phyloP scores from a whole-genome alignment of 2,329 filamentous ascomycete species.

The Incumbomyces lentus region DNA sequence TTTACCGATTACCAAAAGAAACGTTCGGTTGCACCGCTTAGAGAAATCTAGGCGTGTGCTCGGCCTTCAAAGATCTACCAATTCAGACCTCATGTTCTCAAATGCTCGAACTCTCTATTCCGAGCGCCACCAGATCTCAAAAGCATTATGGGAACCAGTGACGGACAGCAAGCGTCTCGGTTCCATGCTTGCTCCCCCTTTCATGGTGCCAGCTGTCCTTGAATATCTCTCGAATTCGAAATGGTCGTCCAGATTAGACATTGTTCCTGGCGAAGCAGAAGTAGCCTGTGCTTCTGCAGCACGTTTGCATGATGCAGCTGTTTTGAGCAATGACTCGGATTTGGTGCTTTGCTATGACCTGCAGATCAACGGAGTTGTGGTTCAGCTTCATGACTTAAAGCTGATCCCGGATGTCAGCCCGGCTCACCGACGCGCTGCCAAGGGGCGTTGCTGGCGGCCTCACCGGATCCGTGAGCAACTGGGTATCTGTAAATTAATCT shows the following conservation, averaged over 20 bases:
- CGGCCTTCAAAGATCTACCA: constrained; percentile 24
- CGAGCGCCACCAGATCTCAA: constrained; percentile 6
- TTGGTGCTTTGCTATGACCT: constrained; percentile 61
- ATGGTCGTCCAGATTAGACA: constrained; percentile 34
- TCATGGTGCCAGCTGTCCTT: constrained; percentile 67
- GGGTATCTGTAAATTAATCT: constrained; percentile 25
- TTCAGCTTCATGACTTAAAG: constrained; percentile 58
- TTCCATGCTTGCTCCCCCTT: constrained; percentile 41
- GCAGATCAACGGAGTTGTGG: constrained; percentile 49
- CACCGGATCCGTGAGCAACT: constrained; percentile 24
- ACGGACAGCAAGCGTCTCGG: constrained; percentile 29
- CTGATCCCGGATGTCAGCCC: constrained; percentile 10
- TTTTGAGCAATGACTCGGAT: constrained; percentile 80
- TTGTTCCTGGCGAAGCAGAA: constrained; percentile 81
- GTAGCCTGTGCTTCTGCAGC: constrained; percentile 62
- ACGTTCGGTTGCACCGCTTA: constrained; percentile 51
- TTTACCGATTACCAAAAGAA: constrained; percentile 57
- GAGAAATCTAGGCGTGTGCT: constrained; percentile 49
- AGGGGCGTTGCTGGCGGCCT: constrained; percentile 12
- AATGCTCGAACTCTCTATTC: not conserved
- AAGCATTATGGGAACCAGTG: constrained; percentile 17
- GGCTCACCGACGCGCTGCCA: constrained; percentile 3
- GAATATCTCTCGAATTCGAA: constrained; percentile 37
- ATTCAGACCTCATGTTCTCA: constrained; percentile 5
- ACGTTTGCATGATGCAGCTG: constrained; percentile 44